phyloP scores from a whole-genome alignment of 495 filamentous ascomycete genomes.

The Articulospora tetracladia region DNA sequence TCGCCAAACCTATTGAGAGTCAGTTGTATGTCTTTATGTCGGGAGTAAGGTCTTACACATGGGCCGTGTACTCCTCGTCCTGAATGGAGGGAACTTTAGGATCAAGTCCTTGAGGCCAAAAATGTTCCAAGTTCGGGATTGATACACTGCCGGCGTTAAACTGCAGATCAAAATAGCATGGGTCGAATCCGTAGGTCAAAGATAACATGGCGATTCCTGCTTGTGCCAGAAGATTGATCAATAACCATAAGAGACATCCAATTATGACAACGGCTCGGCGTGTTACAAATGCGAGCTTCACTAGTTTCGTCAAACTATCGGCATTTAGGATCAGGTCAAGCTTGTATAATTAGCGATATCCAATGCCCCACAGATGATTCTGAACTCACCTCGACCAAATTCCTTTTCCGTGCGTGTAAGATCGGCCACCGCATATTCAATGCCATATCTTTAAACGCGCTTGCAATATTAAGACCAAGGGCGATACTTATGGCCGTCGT shows the following conservation, averaged over 20 bases:
- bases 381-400: constrained; percentile 20
- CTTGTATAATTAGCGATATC: constrained; percentile 11
- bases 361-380: background rate
- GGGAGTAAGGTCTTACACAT: constrained; percentile 6
- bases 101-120: constrained; percentile 6
- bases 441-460: constrained; percentile 29
- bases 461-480: constrained; percentile 27
- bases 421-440: constrained; percentile 28
- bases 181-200: constrained; percentile 23
- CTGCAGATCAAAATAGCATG: background rate
- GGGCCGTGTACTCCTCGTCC: constrained; percentile 19
- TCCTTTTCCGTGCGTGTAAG: constrained; percentile 15
- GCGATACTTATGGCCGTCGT: constrained; percentile 25
- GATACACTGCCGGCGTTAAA: constrained; percentile 6
- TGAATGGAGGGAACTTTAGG: background rate
- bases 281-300: constrained; percentile 12
- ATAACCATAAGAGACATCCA: constrained; percentile 17
- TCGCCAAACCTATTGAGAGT: constrained; percentile 15
- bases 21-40: background rate
- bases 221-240: constrained; percentile 24
- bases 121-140: constrained; percentile 18
- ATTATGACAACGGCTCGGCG: constrained; percentile 10
- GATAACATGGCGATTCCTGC: constrained; percentile 23
- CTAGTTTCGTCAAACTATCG: constrained; percentile 21
- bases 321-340: constrained; percentile 19